Percentiles rank a stretch among this genome's conserved stretches.
These are phyloP conservation scores for barley (Hordeum vulgare) DNA, from an alignment of 176 grass and related monocot species.

Conservation along the genomic window MorexV3_pseudomolecules_assembly NC_058520.1:577607302-577607801, in stretches of 20 bases:
- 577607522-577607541: neutral
- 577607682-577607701: conserved; percentile 9
- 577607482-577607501: conserved; percentile 8
- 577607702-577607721: conserved; percentile 16
- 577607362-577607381: neutral
- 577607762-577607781: conserved; percentile 28
- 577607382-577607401: neutral
- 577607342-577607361: neutral
- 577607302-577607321: neutral
- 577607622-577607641: neutral
- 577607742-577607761: conserved; percentile 32
- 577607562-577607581: conserved; percentile 8
- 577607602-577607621: conserved; percentile 10
- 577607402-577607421: neutral
- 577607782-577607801: conserved; percentile 22
- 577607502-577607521: conserved; percentile 10
- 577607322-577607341: neutral
- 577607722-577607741: conserved; percentile 12
- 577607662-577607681: conserved; percentile 10
- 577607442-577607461: neutral
- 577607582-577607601: conserved; percentile 1
- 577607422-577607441: neutral
- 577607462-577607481: neutral
- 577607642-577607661: neutral
- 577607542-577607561: neutral